Base-by-base conservation (phyloP, 768 basidiomycete genomes). In the Tulasnella sp. region DNA sequence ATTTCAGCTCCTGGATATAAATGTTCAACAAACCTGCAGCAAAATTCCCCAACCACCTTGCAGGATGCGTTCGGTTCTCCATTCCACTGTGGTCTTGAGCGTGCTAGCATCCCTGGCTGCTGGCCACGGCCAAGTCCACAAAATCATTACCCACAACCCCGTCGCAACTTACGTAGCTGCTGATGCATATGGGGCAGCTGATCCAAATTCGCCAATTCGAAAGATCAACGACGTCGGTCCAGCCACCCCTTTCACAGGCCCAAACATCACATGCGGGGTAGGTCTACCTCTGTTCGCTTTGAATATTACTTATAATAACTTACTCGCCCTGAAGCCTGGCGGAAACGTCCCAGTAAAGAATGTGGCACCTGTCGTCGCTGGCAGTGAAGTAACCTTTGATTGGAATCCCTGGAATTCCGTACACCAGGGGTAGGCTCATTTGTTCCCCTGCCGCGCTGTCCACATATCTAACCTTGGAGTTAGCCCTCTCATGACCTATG, bases 201-300 rank as follows among this genome's bases (percentile, higher is more conserved):
- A 81, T 28, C 81, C 81, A 11, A 81, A 24, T 20, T 79, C 78
- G 72, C 81, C 81, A 11, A 81, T 81, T 75, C 77, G 81, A 8
- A 81, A 81, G 77, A 60, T 81, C 34, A 75, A 60, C 28, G 79
- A 79, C 0, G 72, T 74, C 40, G 81, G 81, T 12, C 81, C 81
- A 34, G 81, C 81, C 20, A 72, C 77, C 48, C 69, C 64, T 41
- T 79, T 81, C 34, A 75, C 77, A 0, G 81, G 78, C n/a, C 40
- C 78, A 18, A 72, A 72, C 2, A 81, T 81, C 64, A 79, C 77
- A 18, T 81, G 81, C 44, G 81, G 81, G 9, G 81, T 81, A 58
- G 2, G 81, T 37, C 9, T n/a, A 20, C 16, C 20, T 34, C 20
- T 41, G 24, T 28, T 20, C 18, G 22, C 37, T 77, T 2, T 12